Evolutionary conservation across 306 rosid genomes (phyloP).

Genomic region (Malus sylvestris): DNA sequence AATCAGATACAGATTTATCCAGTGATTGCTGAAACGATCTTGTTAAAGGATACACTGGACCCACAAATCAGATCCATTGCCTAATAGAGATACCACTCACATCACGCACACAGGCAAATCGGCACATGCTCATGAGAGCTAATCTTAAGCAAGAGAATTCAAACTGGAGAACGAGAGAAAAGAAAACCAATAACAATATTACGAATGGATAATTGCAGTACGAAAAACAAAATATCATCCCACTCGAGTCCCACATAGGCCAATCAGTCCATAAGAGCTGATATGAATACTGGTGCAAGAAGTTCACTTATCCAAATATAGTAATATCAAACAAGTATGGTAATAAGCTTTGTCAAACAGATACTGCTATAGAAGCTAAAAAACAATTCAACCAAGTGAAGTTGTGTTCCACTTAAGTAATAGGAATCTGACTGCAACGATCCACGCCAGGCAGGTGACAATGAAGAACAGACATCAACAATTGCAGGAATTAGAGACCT

Average conservation of each 20-base stretch:
- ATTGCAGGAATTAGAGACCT: slow-evolving; percentile 3
- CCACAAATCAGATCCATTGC: not conserved
- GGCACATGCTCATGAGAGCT: not conserved
- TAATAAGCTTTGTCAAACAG: not conserved
- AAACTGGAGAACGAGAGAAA: not conserved
- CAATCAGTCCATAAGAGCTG: not conserved
- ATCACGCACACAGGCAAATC: not conserved
- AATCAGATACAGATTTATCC: too few relatives aligned
- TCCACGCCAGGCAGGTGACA: not conserved
- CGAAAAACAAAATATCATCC: not conserved
- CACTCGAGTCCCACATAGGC: not conserved
- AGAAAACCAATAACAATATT: not conserved
- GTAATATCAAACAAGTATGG: not conserved
- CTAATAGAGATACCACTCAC: not conserved
- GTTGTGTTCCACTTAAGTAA: not conserved
- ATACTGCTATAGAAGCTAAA: not conserved
- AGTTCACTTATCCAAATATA: not conserved
- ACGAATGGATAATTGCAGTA: not conserved
- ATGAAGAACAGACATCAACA: not conserved
- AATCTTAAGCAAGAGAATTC: not conserved
- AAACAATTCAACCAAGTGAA: not conserved
- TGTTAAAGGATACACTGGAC: not conserved
- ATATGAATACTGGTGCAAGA: not conserved
- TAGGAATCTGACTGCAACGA: not conserved
- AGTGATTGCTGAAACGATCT: not conserved